A percentile compares a stretch with the other conserved stretches of the same genome.
Conservation (phyloP, 2,329 filamentous ascomycete genomes). For the Aureobasidium sp. region DNA sequence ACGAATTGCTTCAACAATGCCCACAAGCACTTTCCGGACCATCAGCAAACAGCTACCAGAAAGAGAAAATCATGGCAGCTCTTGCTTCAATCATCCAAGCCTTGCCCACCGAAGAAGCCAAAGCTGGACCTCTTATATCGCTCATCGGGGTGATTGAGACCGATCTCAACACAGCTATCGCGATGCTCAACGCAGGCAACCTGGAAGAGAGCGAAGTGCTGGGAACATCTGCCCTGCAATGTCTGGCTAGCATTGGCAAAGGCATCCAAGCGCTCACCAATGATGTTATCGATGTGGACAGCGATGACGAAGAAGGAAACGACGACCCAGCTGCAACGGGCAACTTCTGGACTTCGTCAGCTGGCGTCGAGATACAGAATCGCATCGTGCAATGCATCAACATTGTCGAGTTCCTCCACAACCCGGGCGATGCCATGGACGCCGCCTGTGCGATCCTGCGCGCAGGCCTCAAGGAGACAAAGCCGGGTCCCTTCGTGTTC, state of each 20-base stretch:
- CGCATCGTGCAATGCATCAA: conserved; percentile 44
- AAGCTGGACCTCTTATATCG: conserved; percentile 45
- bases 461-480: conserved; percentile 64
- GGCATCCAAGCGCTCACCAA: conserved; percentile 63
- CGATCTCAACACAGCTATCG: conserved; percentile 45
- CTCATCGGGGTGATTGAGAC: conserved; percentile 53
- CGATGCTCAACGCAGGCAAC: conserved; percentile 26
- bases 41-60: conserved; percentile 58
- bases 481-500: conserved; percentile 70
- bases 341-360: conserved; percentile 41
- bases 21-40: conserved; percentile 49
- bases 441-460: conserved; percentile 62
- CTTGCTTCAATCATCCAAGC: conserved; percentile 71
- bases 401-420: conserved; percentile 45
- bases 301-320: conserved; percentile 29
- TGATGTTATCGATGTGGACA: conserved; percentile 56
- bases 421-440: conserved; percentile 60
- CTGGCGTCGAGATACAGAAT: conserved; percentile 42
- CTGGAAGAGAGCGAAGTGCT: conserved; percentile 34
- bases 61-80: conserved; percentile 64
- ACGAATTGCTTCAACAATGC: conserved; percentile 64
- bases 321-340: conserved; percentile 19
- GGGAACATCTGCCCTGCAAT: conserved; percentile 51
- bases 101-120: conserved; percentile 48
- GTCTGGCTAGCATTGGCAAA: conserved; percentile 60